Evolutionary conservation across 805 yeast species (phyloP), one percentile per base, ranked within the genome.

Genomic region (Candida maesae): DNA sequence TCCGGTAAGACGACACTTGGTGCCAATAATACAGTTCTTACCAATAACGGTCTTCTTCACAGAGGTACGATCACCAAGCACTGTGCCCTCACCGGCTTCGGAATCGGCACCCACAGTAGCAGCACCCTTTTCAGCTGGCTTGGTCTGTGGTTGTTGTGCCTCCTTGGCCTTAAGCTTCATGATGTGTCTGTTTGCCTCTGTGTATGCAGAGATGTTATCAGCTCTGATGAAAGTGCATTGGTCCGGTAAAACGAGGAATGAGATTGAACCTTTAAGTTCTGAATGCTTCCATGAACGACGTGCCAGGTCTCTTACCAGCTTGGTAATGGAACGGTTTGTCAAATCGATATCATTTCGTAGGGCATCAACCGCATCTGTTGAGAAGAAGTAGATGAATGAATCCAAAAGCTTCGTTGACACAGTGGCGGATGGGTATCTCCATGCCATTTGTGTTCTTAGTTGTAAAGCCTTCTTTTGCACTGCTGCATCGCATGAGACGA

Each of bases 201-300:
- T 76, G 61, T 81, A 89, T 2, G 91, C 85, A 2, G 85, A 74
- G 35, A 87, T 67, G 57, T 81, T 86, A 59, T 88, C 89, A 36
- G 84, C 73, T 51, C 98, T 76, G 45, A 86, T 73, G 56, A 90
- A 90, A 3, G 74, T 67, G 11, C 84, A 77, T 44, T 79, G 76
- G 21, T 73, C 68, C 4, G 96, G 95, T 20, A 90, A 59, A 18
- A 81, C 73, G 47, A 83, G 74, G 52, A 91, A 68, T 4, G 84
- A 84, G 14, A 93, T 74, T 1, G 81, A 74, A 41, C 80, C 86
- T 47, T 70, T 70, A 9, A 63, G 58, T 6, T 56, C 53, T 0
- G 83, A 70, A 58, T 89, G 96, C 53, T 75, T 76, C 99, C 99
- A 93, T 2, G 96, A 82, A 48, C 95, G 77, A 62, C 98, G 77